Evolutionary conservation across 257 asterid genomes (phyloP), one percentile per base, ranked within the genome.

Genomic region (Petunia axillaris): DNA sequence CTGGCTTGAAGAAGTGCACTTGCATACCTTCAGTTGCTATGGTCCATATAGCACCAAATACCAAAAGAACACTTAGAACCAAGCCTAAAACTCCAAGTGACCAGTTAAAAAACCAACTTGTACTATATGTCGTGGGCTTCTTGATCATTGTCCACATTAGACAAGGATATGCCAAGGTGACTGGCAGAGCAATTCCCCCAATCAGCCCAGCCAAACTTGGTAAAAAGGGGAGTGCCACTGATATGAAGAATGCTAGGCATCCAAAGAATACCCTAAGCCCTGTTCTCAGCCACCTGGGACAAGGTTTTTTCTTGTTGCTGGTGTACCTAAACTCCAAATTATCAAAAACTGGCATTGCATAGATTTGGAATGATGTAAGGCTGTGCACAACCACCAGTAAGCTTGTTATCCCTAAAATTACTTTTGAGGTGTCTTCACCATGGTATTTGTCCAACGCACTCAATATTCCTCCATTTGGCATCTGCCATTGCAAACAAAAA

Each of bases 291-390:
- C 97, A 94, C 94, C 94, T 81, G 0, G 98, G 95, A 83, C 98
- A 94, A 10, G 97, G 96, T 65, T 78, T 85, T 53, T 90, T 87
- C 70, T 82, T 87, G 83, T 82, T 93, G 89, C 93, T 94, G 35
- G 95, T 91, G 88, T 89, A 94, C 81, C 89, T 89, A 86, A 87
- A 89, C 88, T 94, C 98, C 85, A 93, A 82, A 78, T 94, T 93
- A 88, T 94, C 98, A 39, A 94, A 93, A 80, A 88, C 95, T 6
- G 98, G 98, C 98, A 94, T 94, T 40, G 98, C 97, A 55, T 94
- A 94, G 77, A 93, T 90, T 86, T 93, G 98, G 89, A 94, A 94
- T 4, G 98, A 90, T 14, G 97, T 90, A 25, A 94, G 89, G 85
- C 97, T 66, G 86, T 93, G 91, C 85, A 89, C 86, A 83, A 89